These are phyloP conservation scores for Geotrichum europaeum DNA, from an alignment of 1,139 yeast genomes.

Conservation along the genomic window DNA sequence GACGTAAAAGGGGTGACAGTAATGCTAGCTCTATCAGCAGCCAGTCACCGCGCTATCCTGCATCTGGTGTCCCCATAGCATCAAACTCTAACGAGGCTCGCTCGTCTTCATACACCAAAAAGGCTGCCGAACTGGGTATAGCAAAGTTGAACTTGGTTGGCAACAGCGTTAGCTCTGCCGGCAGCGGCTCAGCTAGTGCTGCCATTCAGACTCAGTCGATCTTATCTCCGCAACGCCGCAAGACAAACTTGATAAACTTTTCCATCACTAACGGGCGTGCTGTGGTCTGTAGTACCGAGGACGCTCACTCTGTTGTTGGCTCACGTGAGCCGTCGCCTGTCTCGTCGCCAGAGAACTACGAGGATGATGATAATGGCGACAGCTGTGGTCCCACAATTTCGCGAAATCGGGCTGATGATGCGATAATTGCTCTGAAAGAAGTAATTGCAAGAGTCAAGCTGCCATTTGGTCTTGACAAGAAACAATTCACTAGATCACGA, in stretches of 20 bases:
- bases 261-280: constrained; percentile 13
- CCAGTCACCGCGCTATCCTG: not conserved
- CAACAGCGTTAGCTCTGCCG: not conserved
- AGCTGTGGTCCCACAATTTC: not conserved
- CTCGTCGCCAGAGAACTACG: not conserved
- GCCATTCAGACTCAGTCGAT: not conserved
- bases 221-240: constrained; percentile 1
- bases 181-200: not conserved
- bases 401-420: constrained; percentile 9
- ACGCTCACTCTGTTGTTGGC: not conserved
- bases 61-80: not conserved
- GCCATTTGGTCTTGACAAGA: not conserved
- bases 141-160: constrained; percentile 1
- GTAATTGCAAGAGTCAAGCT: constrained; percentile 6
- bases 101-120: constrained; percentile 4
- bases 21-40: not conserved
- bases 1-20: not conserved
- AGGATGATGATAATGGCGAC: not conserved
- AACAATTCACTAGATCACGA: constrained; percentile 3
- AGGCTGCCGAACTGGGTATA: constrained; percentile 4
- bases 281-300: not conserved
- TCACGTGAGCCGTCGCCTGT: not conserved
- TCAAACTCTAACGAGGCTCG: constrained; percentile 8
- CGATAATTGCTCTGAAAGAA: constrained; percentile 13
- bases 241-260: constrained; percentile 4